These are phyloP conservation scores for Dendrocalamus sinicus DNA, from an alignment of 176 grass and related monocot genomes.

Conservation along the genomic window DNA sequence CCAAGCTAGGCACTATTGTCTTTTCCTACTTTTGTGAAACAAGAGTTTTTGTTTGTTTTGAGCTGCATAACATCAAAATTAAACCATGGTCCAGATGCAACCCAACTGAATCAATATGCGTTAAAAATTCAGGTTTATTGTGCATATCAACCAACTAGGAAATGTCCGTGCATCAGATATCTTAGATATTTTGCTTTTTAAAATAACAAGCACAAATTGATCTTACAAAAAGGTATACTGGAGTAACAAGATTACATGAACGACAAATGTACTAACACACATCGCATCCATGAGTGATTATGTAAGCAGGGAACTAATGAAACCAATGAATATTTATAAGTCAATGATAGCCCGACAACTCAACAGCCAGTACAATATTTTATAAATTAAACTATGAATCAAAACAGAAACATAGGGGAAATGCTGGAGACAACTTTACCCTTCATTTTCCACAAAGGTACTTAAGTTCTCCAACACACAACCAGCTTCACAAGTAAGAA, in stretches of 20 bases:
- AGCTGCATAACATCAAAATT: too few species aligned
- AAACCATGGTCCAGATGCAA: too few species aligned
- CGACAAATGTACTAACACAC: constrained; percentile 15
- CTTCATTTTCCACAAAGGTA: constrained; percentile 85
- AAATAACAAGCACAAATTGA: constrained; percentile 10
- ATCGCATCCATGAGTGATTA: constrained; percentile 11
- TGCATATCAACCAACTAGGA: too few species aligned
- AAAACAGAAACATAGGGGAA: neutral
- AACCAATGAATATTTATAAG: constrained; percentile 10
- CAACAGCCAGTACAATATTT: constrained; percentile 6
- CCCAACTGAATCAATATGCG: too few species aligned
- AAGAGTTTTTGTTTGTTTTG: too few species aligned
- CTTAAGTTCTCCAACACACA: constrained; percentile 91
- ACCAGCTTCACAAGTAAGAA: constrained; percentile 94
- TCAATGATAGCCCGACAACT: constrained; percentile 17
- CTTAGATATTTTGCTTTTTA: neutral
- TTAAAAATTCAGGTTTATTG: too few species aligned
- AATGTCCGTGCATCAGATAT: neutral
- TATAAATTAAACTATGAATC: constrained; percentile 3
- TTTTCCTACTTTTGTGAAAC: too few species aligned
- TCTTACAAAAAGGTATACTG: neutral
- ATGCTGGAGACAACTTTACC: constrained; percentile 56
- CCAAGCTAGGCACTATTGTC: too few species aligned
- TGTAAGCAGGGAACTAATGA: constrained; percentile 12
- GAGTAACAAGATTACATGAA: constrained; percentile 8